These are phyloP conservation scores for Fusarium mangiferae DNA, from an alignment of 2,329 filamentous ascomycete species.

Conservation along the genomic window DNA sequence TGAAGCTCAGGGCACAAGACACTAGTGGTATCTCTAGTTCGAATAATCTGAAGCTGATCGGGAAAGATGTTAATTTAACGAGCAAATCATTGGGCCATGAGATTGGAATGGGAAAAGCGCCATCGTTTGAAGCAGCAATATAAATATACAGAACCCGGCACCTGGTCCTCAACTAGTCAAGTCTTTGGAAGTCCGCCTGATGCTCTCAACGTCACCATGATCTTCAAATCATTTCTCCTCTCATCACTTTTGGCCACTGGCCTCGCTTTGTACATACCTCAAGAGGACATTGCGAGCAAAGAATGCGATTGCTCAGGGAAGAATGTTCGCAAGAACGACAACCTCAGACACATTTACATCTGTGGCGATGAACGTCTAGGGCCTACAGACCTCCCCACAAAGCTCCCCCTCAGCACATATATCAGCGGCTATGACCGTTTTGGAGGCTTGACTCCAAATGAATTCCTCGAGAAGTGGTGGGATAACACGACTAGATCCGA, in stretches of 20 bases:
- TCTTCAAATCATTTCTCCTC: slow-evolving; percentile 9
- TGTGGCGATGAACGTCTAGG: slow-evolving; percentile 28
- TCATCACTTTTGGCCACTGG: not conserved
- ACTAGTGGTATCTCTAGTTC: not conserved
- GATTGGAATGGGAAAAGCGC: not conserved
- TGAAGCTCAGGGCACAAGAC: not conserved
- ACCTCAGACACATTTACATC: not conserved
- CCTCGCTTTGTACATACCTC: slow-evolving; percentile 1
- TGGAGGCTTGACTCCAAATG: slow-evolving; percentile 12
- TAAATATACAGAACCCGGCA: not conserved
- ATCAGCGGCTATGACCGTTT: slow-evolving; percentile 26
- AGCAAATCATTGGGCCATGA: not conserved
- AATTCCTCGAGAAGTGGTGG: slow-evolving; percentile 26
- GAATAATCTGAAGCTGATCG: not conserved
- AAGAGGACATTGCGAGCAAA: not conserved
- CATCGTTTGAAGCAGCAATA: accelerated
- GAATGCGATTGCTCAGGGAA: not conserved
- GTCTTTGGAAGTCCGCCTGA: not conserved
- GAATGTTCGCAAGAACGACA: too few species aligned
- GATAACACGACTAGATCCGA: not conserved
- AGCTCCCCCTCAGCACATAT: slow-evolving; percentile 20
- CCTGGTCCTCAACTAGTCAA: accelerated
- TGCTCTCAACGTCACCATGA: not conserved
- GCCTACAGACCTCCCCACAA: slow-evolving; percentile 1
- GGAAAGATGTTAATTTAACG: not conserved